Evolutionary conservation across 805 yeast genomes (phyloP).

Genomic region (Metschnikowia gruessii): DNA sequence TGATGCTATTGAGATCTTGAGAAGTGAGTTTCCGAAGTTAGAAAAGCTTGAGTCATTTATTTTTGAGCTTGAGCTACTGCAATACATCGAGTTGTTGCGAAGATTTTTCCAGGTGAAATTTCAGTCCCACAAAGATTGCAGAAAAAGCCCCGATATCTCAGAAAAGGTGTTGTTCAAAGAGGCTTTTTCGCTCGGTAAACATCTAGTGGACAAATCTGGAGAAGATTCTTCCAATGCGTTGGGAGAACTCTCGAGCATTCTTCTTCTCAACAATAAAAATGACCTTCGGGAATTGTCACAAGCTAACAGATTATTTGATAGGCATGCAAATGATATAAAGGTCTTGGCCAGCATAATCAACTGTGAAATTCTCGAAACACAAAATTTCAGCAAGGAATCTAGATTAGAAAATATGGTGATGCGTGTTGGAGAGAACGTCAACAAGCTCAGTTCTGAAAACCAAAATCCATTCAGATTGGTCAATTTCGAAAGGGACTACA

Average conservation of each 20-base stretch:
- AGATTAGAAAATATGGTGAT: slow-evolving; percentile 33
- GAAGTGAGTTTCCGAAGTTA: slow-evolving; percentile 5
- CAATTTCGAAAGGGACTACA: slow-evolving; percentile 37
- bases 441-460: slow-evolving; percentile 26
- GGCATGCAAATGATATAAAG: slow-evolving; percentile 23
- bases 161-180: slow-evolving; percentile 19
- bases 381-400: slow-evolving; percentile 29
- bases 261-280: slow-evolving; percentile 7
- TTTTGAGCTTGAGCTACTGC: slow-evolving; percentile 28
- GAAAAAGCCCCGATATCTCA: neutral
- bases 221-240: slow-evolving; percentile 1
- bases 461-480: slow-evolving; percentile 37
- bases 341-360: slow-evolving; percentile 24
- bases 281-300: slow-evolving; percentile 10
- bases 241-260: slow-evolving; percentile 14
- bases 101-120: slow-evolving; percentile 22
- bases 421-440: slow-evolving; percentile 32
- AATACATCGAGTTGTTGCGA: slow-evolving; percentile 25
- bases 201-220: slow-evolving; percentile 17
- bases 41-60: slow-evolving; percentile 12
- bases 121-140: neutral
- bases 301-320: slow-evolving; percentile 18
- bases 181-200: slow-evolving; percentile 19
- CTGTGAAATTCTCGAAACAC: slow-evolving; percentile 21
- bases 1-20: slow-evolving; percentile 9